Evolutionary conservation across 2,329 filamentous ascomycete species (phyloP), one percentile per base, ranked within the genome.

Genomic region (Exophiala oligosperma): DNA sequence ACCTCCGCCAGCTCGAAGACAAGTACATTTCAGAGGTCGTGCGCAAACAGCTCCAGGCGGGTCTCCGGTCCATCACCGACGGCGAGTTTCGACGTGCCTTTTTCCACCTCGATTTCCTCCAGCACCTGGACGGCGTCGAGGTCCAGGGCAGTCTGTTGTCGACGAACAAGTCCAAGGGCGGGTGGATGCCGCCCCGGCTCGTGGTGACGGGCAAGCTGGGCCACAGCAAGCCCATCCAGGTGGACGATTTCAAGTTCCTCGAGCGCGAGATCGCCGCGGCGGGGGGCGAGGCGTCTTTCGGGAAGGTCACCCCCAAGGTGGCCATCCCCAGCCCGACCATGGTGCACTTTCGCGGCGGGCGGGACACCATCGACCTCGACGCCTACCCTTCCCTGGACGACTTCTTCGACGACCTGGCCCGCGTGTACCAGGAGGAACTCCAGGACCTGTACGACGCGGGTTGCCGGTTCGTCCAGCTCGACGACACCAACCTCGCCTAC

Each of bases 401-500:
- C 26, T 83, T 83, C 73, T 84, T 83, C 69, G 79, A 77, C 17
- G 81, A 84, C 65, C 73, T 84, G 9, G 81, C 81, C 8, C 72
- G 74, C 52, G 81, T 80, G 4, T 84, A 81, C 71, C 81, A 82
- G 70, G 76, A 79, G 68, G 81, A 84, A 69, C 73, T 84, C 4
- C 75, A 73, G 58, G 76, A 77, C 46, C 71, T 83, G n/a, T 81
- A 84, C 71, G 69, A 73, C 29, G 81, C 81, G 1, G 81, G 81
- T 5, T 81, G 78, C 69, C 78, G 81, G 64, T 82, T 82, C 66
- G 78, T 84, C 11, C 81, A 84, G 72, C 76, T 84, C 53, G 81
- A 84, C 69, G 81, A 84, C 72, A 84, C 81, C 17, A 84, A 84
- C 69, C 74, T 84, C n/a, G 81, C 81, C 14, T 84, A 83, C 68